A percentile compares a stretch with the other conserved stretches of the same genome.
Evolutionary conservation across 768 basidiomycete genomes (phyloP).

Genomic region (Coprinopsis cinerea): DNA sequence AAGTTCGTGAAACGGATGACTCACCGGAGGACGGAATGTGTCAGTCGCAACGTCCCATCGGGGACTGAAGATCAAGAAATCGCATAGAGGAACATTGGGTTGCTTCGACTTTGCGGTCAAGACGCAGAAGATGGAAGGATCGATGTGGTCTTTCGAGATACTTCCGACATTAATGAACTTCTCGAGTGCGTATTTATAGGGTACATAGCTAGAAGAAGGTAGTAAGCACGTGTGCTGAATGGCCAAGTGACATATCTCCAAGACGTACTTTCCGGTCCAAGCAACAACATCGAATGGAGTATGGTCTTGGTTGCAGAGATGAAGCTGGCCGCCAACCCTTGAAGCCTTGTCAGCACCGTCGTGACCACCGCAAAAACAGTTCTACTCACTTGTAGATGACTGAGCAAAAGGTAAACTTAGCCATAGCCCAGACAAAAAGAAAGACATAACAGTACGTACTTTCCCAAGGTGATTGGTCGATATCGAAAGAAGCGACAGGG

Average conservation of each 20-base stretch:
- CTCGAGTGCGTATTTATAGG: constrained; percentile 61
- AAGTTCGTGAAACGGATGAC: constrained; percentile 14
- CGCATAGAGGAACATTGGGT: constrained; percentile 50
- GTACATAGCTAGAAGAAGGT: constrained; percentile 44
- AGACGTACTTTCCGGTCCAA: constrained; percentile 59
- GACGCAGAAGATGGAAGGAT: constrained; percentile 64
- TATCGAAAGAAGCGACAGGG: constrained; percentile 60
- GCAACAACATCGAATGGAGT: constrained; percentile 72
- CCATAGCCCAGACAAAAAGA: neutral
- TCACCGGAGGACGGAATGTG: constrained; percentile 57
- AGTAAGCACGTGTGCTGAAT: neutral
- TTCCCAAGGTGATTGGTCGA: constrained; percentile 57
- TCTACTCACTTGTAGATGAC: constrained; percentile 44
- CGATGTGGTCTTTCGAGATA: constrained; percentile 64
- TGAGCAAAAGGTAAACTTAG: constrained; percentile 14
- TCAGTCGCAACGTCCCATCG: constrained; percentile 57
- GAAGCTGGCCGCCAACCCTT: constrained; percentile 51
- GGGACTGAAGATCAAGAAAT: constrained; percentile 59
- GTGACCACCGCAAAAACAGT: neutral
- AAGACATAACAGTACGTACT: constrained; percentile 28
- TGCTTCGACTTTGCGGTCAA: constrained; percentile 62
- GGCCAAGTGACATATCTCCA: neutral
- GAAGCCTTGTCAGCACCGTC: neutral
- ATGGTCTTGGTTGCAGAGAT: constrained; percentile 50
- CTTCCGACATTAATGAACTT: constrained; percentile 60